These are phyloP conservation scores for Globisporangium apiculatum DNA, from an alignment of 352 stramenopile genomes.

Conservation along the genomic window DNA sequence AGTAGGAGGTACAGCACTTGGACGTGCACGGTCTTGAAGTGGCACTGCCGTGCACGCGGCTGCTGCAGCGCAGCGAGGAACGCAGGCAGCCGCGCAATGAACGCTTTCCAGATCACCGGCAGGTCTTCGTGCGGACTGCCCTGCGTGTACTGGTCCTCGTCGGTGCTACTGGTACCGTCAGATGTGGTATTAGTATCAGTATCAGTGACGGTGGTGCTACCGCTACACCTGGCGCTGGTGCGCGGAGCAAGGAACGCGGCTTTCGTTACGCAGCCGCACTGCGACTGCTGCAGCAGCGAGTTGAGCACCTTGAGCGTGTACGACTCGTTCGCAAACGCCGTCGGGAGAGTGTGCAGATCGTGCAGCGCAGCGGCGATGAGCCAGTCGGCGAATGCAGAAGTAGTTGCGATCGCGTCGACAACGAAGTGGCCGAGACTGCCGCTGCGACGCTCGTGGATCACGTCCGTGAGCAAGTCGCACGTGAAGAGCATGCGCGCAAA, in stretches of 20 bases:
- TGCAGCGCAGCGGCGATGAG: conserved; percentile 37
- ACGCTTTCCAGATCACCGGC: conserved; percentile 53
- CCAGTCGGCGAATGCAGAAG: conserved; percentile 18
- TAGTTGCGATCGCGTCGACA: conserved; percentile 30
- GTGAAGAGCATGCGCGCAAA: conserved; percentile 76
- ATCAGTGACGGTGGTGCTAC: too few species aligned
- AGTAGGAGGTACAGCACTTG: conserved; percentile 74
- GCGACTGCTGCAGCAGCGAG: conserved; percentile 58
- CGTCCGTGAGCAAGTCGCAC: conserved; percentile 67
- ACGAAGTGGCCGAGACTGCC: conserved; percentile 50
- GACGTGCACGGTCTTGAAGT: conserved; percentile 54
- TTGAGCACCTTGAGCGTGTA: conserved; percentile 74
- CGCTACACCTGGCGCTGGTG: background rate
- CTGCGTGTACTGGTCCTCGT: conserved; percentile 12
- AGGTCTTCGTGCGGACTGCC: conserved; percentile 50
- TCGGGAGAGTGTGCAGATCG: conserved; percentile 45
- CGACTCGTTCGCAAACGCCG: conserved; percentile 62
- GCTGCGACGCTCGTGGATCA: conserved; percentile 64
- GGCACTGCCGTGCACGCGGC: conserved; percentile 10
- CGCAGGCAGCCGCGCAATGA: conserved; percentile 32
- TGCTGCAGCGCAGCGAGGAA: conserved; percentile 31
- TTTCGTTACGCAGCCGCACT: conserved; percentile 70
- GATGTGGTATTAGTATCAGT: background rate
- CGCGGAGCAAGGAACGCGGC: conserved; percentile 22
- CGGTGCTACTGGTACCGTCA: background rate